Conservation (phyloP, 331 rosid species). For the Telfairia occidentalis region DNA sequence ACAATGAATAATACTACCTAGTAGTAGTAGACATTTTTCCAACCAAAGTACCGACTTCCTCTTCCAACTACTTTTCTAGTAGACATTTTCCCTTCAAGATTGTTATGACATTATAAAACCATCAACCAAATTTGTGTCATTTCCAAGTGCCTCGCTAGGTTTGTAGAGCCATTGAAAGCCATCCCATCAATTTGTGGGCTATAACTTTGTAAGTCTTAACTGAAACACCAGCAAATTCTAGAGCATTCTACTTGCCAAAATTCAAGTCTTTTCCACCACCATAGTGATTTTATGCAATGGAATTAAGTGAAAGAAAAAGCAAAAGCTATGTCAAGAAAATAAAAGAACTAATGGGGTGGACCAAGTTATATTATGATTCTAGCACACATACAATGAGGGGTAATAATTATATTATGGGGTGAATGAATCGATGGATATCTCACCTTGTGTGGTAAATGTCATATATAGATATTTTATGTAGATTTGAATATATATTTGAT, state of each 20-base stretch:
- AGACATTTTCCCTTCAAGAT: background rate
- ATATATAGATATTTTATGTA: background rate
- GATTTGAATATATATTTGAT: constrained; percentile 1
- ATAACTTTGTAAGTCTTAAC: background rate
- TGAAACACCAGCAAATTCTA: background rate
- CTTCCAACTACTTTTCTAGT: background rate
- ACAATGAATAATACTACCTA: background rate
- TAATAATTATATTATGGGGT: constrained; percentile 2
- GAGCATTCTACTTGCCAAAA: background rate
- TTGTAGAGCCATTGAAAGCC: background rate
- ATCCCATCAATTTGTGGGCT: background rate
- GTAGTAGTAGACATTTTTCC: background rate
- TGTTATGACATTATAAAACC: background rate
- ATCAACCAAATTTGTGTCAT: background rate
- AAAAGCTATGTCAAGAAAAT: no score
- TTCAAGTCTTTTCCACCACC: background rate
- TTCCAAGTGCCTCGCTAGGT: background rate
- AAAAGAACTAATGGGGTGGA: background rate
- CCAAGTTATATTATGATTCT: background rate
- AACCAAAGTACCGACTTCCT: background rate
- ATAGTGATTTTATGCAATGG: no score
- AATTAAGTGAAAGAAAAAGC: no score
- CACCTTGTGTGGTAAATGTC: background rate
- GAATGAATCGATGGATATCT: background rate
- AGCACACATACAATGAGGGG: background rate